Evolutionary conservation across 208 protist species (phyloP).

Genomic region (Trypanosoma caninum): DNA sequence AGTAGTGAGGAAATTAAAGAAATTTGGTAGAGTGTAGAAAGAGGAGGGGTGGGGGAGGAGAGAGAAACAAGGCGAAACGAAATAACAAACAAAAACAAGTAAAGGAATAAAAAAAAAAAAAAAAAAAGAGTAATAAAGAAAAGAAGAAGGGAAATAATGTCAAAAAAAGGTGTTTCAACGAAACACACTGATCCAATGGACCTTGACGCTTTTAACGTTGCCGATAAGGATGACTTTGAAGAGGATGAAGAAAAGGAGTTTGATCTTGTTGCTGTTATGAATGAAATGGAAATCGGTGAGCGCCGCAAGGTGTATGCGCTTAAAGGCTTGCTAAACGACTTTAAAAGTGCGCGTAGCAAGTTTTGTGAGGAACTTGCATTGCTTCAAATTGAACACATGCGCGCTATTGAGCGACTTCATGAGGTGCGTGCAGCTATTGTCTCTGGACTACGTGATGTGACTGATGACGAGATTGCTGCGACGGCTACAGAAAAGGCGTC

Average conservation of each 20-base stretch:
- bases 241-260: constrained; percentile 44
- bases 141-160: constrained; percentile 13
- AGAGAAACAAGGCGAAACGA: too few relatives aligned
- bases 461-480: constrained; percentile 44
- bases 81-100: neutral
- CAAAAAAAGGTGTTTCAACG: constrained; percentile 15
- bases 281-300: constrained; percentile 42
- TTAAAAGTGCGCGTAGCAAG: constrained; percentile 27
- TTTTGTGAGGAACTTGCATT: constrained; percentile 36
- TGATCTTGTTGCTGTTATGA: constrained; percentile 54
- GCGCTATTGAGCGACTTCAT: constrained; percentile 21
- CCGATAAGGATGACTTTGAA: constrained; percentile 23
- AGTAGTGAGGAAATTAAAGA: too few relatives aligned
- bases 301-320: constrained; percentile 62
- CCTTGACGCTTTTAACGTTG: neutral
- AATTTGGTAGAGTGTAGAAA: too few relatives aligned
- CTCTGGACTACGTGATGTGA: constrained; percentile 55
- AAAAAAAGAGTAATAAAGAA: constrained; percentile 5
- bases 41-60: too few relatives aligned
- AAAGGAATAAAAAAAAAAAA: neutral
- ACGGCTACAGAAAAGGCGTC: too few relatives aligned
- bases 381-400: constrained; percentile 31
- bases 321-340: constrained; percentile 52
- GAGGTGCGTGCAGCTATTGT: constrained; percentile 55
- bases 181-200: constrained; percentile 28